Percentiles rank a stretch among this genome's conserved stretches.
These are phyloP conservation scores for Rhodocollybia butyracea DNA, from an alignment of 768 basidiomycete species.

Conservation along the genomic window DNA sequence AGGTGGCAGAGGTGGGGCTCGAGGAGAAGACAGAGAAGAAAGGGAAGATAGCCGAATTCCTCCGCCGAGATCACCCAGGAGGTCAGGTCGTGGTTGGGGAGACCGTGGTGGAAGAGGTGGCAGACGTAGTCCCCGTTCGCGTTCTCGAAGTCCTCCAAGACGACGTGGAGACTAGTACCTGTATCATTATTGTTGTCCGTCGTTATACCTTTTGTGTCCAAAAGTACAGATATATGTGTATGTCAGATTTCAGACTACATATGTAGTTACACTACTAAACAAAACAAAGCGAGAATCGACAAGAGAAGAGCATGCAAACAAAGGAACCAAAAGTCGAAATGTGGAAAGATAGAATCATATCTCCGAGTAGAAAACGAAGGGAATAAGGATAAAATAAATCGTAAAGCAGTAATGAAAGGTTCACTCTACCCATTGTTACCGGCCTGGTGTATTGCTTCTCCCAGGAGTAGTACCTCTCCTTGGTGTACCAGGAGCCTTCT, in stretches of 20 bases:
- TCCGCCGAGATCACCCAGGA: slow-evolving; percentile 43
- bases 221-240: background rate
- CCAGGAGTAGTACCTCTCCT: slow-evolving; percentile 50
- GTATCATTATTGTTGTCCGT: slow-evolving; percentile 1
- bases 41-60: slow-evolving; percentile 44
- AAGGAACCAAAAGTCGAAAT: background rate
- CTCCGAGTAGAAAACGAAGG: background rate
- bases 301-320: background rate
- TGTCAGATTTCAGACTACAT: background rate
- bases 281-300: background rate
- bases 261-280: slow-evolving; percentile 5
- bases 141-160: slow-evolving; percentile 38
- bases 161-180: slow-evolving; percentile 14
- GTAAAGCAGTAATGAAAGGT: background rate
- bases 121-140: slow-evolving; percentile 35
- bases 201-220: no score
- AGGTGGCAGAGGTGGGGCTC: slow-evolving; percentile 40
- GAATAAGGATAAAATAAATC: slow-evolving; percentile 6
- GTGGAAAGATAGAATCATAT: background rate
- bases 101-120: slow-evolving; percentile 37
- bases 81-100: slow-evolving; percentile 36
- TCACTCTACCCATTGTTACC: background rate
- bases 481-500: slow-evolving; percentile 67
- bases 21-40: slow-evolving; percentile 26
- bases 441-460: slow-evolving; percentile 21